Evolutionary conservation across 495 filamentous ascomycete genomes (phyloP), one percentile per base, ranked within the genome.

Genomic region (Ramalina peruviana): DNA sequence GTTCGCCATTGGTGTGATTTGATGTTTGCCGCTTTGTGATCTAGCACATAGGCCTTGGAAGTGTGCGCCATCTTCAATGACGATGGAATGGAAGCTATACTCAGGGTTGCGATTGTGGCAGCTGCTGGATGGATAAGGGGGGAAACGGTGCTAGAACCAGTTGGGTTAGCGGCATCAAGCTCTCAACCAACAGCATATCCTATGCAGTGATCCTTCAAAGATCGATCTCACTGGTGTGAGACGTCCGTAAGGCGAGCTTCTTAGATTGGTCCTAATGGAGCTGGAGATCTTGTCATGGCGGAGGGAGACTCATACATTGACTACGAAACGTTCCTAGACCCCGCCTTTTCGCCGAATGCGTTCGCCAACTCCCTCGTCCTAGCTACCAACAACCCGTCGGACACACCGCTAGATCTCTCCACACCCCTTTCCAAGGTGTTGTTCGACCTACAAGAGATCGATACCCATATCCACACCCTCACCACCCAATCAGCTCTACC

Each of bases 401-500:
- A 97, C 65, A 84, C 82, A 4, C 82, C 87, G 27, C 72, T 97
- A 59, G 92, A 96, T 68, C 82, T 97, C 48, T 85, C 88, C 6
- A 97, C 92, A 33, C 92, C 92, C 3, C 76, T 97, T 36, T 95
- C 89, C 3, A 79, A 86, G 43, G 92, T 97, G 12, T 76, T 97
- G 16, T 99, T 99, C 65, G 92, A 99, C 66, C 78, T 93, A 15
- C 92, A 99, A 63, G 92, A 97, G 64, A 82, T 99, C 52, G 89
- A 97, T 66, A 94, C 88, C 1, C 87, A 95, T 60, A 95, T 97
- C 54, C 83, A 97, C 65, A 72, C 74, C 16, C 75, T 99, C 21
- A 94, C 89, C 40, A 92, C 86, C 43, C 79, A 81, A 56, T 83
- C 84, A 43, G 85, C 93, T 13, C 70, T 90, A 6, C 85, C 88